phyloP scores from a whole-genome alignment of 768 basidiomycete genomes.

The Serendipita sp. region DNA sequence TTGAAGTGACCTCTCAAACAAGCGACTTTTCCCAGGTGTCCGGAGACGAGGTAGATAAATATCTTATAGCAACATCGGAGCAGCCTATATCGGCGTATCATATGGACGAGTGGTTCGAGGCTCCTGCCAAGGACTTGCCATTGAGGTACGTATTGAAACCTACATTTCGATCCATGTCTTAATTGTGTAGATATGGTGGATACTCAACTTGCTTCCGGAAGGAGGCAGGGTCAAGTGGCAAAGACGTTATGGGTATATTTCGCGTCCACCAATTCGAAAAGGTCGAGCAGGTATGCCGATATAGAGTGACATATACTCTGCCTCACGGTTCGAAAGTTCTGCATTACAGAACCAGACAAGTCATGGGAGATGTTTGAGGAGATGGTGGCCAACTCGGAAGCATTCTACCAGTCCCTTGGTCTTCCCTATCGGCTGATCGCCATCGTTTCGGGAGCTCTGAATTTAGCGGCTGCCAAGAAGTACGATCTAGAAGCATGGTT shows the following conservation, averaged over 20 bases:
- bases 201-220: conserved; percentile 91
- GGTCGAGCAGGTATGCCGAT: conserved; percentile 46
- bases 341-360: conserved; percentile 84
- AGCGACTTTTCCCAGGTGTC: conserved; percentile 41
- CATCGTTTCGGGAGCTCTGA: conserved; percentile 92
- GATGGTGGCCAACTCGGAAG: conserved; percentile 84
- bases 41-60: conserved; percentile 86
- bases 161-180: background rate
- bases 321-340: conserved; percentile 40
- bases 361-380: conserved; percentile 88
- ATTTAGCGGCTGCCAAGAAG: conserved; percentile 94
- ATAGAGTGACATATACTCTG: too few species aligned
- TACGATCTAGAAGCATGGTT: conserved; percentile 99
- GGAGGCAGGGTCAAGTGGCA: conserved; percentile 92
- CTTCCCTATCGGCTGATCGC: conserved; percentile 83
- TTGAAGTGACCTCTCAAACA: too few species aligned
- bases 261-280: conserved; percentile 99
- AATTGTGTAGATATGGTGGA: conserved; percentile 25
- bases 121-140: conserved; percentile 82
- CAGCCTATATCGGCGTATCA: conserved; percentile 96
- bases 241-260: conserved; percentile 99
- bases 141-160: conserved; percentile 57
- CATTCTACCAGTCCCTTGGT: conserved; percentile 89
- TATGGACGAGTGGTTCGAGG: conserved; percentile 95
- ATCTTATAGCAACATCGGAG: conserved; percentile 96